Base-by-base conservation (phyloP, 176 grass and related monocot genomes). In the Metroxylon sagu region DNA sequence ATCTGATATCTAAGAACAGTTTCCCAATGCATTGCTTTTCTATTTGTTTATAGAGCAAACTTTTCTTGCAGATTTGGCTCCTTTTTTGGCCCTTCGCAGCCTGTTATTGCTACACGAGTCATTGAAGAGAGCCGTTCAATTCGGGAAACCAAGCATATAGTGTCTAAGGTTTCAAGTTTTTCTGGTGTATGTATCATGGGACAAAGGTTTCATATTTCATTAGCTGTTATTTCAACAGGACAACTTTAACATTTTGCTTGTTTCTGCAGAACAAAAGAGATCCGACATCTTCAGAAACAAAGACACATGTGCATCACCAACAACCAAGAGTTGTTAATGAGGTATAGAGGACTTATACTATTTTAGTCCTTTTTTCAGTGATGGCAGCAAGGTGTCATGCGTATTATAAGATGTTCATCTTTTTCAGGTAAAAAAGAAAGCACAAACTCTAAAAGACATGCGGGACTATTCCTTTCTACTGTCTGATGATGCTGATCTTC, bases 21-120 rank as follows among this genome's bases (percentile, higher is more conserved):
- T 43, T 43, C 0, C 2, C 35, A 43, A 43, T 43, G 1, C 35
- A 43, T 43, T 43, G 35, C 35, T 43, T 43, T 43, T 2, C 35
- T 43, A 6, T 43, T 12, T 43, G 3, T 43, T 43, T 43, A 14
- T 7, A 43, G 35, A 43, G 35, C 19, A 19, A 26, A 49, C 48
- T 50, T 49, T 25, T 58, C 27, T 50, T 78, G 16, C 52, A 89
- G 90, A 68, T 95, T 84, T 57, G 90, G 90, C 39, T 87, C 51
- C 43, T 96, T 96, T 71, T 90, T 96, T 78, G 92, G 86, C 14
- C 83, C 86, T 62, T 90, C 92, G 16, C 62, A 67, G 14, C 75
- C 78, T 19, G 75, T 71, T 43, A 80, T 96, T 65, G 77, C 86
- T 61, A 72, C 68, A 26, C 69, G 86, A 16, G 77, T 96, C 16